phyloP scores from a whole-genome alignment of 352 stramenopile genomes.

The Globisporangium sylvaticum region DNA sequence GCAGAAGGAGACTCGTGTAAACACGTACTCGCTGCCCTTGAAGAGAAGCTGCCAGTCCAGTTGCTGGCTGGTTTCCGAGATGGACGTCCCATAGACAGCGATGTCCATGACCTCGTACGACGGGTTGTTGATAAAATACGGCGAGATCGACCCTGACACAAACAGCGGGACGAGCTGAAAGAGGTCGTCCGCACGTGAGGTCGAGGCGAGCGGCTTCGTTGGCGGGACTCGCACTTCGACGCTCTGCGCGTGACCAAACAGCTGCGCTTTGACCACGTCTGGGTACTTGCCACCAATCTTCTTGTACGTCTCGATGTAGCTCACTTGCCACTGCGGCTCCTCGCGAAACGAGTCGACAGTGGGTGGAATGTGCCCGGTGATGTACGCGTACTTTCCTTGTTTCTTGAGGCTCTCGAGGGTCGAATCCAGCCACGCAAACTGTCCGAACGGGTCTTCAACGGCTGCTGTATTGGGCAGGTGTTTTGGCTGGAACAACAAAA shows the following conservation, averaged over 20 bases:
- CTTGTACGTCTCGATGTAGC: conserved; percentile 85
- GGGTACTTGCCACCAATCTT: conserved; percentile 55
- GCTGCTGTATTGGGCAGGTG: conserved; percentile 68
- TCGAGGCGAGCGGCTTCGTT: conserved; percentile 4
- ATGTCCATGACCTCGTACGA: conserved; percentile 74
- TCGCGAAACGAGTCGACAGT: conserved; percentile 84
- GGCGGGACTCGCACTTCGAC: conserved; percentile 83
- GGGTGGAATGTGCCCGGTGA: conserved; percentile 89
- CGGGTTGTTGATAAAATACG: conserved; percentile 87
- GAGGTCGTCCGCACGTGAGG: conserved; percentile 5
- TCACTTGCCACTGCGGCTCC: conserved; percentile 78
- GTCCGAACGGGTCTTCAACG: conserved; percentile 81
- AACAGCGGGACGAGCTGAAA: conserved; percentile 63
- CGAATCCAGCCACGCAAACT: conserved; percentile 87
- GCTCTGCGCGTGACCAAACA: conserved; percentile 91
- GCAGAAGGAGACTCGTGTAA: background rate
- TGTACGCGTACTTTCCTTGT: conserved; percentile 60
- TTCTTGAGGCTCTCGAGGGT: conserved; percentile 48
- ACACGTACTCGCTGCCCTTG: conserved; percentile 28
- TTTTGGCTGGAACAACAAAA: conserved; percentile 33
- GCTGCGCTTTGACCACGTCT: conserved; percentile 71
- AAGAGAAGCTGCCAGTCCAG: conserved; percentile 55
- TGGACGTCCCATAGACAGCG: conserved; percentile 66
- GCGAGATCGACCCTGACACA: conserved; percentile 76
- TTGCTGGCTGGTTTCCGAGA: conserved; percentile 30